Conservation (phyloP, 805 yeast species). For the Kodamaea fukazawae region DNA sequence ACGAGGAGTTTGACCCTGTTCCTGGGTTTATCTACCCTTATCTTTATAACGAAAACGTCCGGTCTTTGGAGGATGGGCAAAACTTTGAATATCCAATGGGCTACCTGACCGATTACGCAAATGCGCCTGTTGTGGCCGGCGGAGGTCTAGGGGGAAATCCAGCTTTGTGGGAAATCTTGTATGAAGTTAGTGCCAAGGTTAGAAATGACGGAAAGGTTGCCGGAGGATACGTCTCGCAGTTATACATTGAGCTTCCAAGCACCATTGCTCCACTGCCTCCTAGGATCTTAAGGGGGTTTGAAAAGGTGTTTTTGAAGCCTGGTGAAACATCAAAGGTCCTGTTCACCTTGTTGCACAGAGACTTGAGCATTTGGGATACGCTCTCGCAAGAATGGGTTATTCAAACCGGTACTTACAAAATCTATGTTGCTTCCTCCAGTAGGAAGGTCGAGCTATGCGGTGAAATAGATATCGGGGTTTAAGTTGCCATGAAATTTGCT, state of each 20-base stretch:
- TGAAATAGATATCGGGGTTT: slow-evolving; percentile 39
- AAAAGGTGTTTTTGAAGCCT: slow-evolving; percentile 46
- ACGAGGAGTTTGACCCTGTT: slow-evolving; percentile 48
- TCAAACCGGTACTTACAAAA: slow-evolving; percentile 52
- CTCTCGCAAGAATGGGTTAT: slow-evolving; percentile 56
- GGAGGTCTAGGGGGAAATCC: slow-evolving; percentile 63
- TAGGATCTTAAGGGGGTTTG: slow-evolving; percentile 54
- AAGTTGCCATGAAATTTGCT: background rate
- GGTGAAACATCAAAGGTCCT: slow-evolving; percentile 36
- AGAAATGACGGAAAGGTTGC: slow-evolving; percentile 45
- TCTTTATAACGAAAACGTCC: slow-evolving; percentile 36
- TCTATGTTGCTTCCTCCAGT: slow-evolving; percentile 51
- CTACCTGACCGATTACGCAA: slow-evolving; percentile 33
- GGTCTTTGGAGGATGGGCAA: slow-evolving; percentile 35
- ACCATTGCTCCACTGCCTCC: slow-evolving; percentile 51
- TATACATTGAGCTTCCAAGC: slow-evolving; percentile 52
- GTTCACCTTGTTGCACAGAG: slow-evolving; percentile 50
- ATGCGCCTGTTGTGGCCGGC: slow-evolving; percentile 38
- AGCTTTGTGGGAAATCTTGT: slow-evolving; percentile 53
- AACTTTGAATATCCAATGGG: slow-evolving; percentile 39
- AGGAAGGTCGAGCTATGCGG: slow-evolving; percentile 47
- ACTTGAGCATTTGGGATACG: slow-evolving; percentile 56
- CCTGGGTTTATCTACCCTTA: slow-evolving; percentile 60
- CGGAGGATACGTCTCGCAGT: slow-evolving; percentile 52
- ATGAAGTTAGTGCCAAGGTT: slow-evolving; percentile 45